These are phyloP conservation scores for Metschnikowia anglica DNA, from an alignment of 805 yeast genomes.

Conservation along the genomic window DNA sequence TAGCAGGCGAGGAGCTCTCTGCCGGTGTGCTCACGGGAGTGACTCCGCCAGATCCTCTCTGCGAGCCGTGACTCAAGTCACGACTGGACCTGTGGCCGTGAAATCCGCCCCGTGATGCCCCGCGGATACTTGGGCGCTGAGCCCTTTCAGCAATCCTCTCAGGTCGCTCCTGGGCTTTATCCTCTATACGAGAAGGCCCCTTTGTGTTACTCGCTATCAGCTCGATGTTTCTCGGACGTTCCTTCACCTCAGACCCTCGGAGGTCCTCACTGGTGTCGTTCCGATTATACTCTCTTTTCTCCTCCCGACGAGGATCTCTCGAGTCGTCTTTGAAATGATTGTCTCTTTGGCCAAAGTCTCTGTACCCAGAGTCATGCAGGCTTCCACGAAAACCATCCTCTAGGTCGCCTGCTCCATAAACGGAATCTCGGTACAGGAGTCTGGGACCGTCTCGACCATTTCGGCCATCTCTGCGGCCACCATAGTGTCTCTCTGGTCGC, in stretches of 20 bases:
- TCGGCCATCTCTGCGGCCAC: conserved; percentile 2
- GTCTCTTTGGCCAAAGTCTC: background rate
- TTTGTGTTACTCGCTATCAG: background rate
- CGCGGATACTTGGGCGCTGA: conserved; percentile 2
- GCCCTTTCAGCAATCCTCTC: background rate
- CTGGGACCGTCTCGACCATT: background rate
- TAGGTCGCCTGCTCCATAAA: background rate
- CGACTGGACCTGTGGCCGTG: conserved; percentile 2
- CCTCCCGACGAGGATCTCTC: background rate
- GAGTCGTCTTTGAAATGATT: background rate
- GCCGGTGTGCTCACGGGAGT: background rate
- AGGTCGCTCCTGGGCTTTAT: background rate
- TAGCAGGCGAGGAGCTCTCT: background rate
- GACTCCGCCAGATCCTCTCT: conserved; percentile 1
- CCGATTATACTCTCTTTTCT: background rate
- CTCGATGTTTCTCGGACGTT: background rate
- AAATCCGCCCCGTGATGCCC: background rate
- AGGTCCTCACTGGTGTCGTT: background rate
- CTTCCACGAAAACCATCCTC: conserved; percentile 1
- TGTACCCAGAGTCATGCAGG: background rate
- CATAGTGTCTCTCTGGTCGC: conserved; percentile 5
- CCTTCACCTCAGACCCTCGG: background rate
- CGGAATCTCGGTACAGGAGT: background rate
- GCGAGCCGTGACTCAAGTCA: conserved; percentile 2
- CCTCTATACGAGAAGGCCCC: background rate